Conservation (phyloP, 2,329 filamentous ascomycete species). For the Fusarium tricinctum region DNA sequence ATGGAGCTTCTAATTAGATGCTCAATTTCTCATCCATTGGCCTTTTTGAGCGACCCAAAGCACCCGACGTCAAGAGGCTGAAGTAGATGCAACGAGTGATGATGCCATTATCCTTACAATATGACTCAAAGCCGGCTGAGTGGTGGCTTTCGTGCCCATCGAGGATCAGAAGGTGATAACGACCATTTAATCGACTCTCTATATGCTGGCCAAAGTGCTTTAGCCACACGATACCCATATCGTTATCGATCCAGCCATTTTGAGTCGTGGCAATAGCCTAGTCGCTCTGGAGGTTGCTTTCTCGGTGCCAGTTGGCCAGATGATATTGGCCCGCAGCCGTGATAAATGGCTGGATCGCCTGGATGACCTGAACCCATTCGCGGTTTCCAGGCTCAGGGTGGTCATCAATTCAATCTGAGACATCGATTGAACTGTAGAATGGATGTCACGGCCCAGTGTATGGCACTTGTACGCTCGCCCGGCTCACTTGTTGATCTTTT, state of each 20-base stretch:
- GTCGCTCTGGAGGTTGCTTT: neutral
- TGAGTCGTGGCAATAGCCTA: neutral
- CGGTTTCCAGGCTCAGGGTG: neutral
- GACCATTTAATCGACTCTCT: too few relatives aligned
- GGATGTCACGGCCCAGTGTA: too few relatives aligned
- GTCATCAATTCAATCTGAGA: too few relatives aligned
- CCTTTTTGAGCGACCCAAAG: neutral
- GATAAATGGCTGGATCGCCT: neutral
- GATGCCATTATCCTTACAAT: neutral
- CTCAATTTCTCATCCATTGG: neutral
- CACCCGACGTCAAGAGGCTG: neutral
- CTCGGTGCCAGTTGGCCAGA: neutral
- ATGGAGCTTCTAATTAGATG: neutral
- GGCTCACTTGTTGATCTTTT: too few relatives aligned
- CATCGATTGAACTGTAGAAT: too few relatives aligned
- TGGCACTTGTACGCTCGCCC: too few relatives aligned
- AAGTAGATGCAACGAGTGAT: too few relatives aligned
- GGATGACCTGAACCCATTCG: neutral
- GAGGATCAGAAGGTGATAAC: too few relatives aligned
- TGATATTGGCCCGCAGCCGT: neutral
- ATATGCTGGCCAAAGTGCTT: too few relatives aligned
- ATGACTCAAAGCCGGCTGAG: neutral
- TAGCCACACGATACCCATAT: too few relatives aligned
- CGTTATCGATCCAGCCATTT: neutral
- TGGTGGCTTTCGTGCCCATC: neutral